These are phyloP conservation scores for Ceratocystis destructans DNA, from an alignment of 2,329 filamentous ascomycete genomes.

Conservation along the genomic window DNA sequence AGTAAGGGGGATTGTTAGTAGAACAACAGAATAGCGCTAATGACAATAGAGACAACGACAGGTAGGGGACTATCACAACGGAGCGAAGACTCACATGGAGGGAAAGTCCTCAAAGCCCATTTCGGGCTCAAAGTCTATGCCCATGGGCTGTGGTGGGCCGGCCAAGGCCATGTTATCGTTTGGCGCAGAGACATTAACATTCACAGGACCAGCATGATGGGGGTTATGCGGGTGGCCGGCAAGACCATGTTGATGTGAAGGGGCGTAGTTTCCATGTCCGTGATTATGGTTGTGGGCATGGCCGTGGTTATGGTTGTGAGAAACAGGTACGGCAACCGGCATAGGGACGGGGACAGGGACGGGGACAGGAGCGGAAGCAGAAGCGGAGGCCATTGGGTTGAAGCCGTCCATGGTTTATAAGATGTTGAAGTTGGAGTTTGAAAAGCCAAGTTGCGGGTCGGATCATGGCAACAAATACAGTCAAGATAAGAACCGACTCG, in stretches of 20 bases:
- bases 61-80: not conserved
- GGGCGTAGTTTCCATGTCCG: not conserved
- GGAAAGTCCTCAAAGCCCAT: constrained; percentile 12
- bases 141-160: not conserved
- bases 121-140: constrained; percentile 9
- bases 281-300: not conserved
- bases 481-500: not conserved
- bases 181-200: not conserved
- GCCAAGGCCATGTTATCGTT: not conserved
- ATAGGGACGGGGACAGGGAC: constrained; percentile 5
- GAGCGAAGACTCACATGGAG: not conserved
- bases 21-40: not conserved
- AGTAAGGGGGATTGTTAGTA: not conserved
- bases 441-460: not conserved
- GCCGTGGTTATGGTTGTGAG: not conserved
- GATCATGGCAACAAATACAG: not conserved
- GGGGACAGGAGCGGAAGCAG: not conserved
- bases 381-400: constrained; percentile 9
- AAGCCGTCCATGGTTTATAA: constrained; percentile 12
- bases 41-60: not conserved
- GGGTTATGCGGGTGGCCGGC: not conserved
- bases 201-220: constrained; percentile 1
- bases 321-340: not conserved
- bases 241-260: not conserved
- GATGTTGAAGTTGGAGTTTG: not conserved